Conservation (phyloP, 2,329 filamentous ascomycete genomes). For the Incumbomyces lentus region DNA sequence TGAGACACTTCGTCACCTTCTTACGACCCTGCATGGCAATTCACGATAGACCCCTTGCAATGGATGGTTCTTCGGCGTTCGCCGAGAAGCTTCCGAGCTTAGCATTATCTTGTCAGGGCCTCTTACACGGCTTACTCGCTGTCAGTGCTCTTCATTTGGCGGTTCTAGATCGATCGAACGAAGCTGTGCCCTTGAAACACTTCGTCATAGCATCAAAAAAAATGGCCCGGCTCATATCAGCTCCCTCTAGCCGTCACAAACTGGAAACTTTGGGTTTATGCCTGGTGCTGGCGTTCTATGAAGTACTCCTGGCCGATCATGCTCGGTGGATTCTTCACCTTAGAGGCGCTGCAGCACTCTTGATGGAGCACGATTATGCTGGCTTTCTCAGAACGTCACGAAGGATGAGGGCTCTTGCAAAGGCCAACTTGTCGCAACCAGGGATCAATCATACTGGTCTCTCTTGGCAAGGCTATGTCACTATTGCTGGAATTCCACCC, state of each 20-base stretch:
- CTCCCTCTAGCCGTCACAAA: slow-evolving; percentile 57
- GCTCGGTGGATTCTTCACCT: slow-evolving; percentile 93
- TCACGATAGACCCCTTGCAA: slow-evolving; percentile 66
- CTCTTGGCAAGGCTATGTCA: slow-evolving; percentile 15
- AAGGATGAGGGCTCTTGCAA: slow-evolving; percentile 46
- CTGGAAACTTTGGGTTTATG: slow-evolving; percentile 80
- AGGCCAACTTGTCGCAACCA: slow-evolving; percentile 26
- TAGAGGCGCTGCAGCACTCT: slow-evolving; percentile 62
- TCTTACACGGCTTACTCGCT: slow-evolving; percentile 85
- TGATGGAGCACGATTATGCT: slow-evolving; percentile 70
- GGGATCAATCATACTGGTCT: slow-evolving; percentile 5
- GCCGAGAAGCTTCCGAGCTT: slow-evolving; percentile 73
- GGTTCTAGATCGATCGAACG: slow-evolving; percentile 61
- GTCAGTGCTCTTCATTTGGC: slow-evolving; percentile 80
- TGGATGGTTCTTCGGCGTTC: slow-evolving; percentile 51
- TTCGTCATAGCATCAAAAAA: slow-evolving; percentile 77
- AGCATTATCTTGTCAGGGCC: slow-evolving; percentile 71
- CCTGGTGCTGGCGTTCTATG: slow-evolving; percentile 78
- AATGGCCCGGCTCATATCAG: slow-evolving; percentile 64
- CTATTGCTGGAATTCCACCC: slow-evolving; percentile 28
- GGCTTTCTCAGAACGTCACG: slow-evolving; percentile 63
- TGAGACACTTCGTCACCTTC: slow-evolving; percentile 50
- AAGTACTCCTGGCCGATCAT: slow-evolving; percentile 89
- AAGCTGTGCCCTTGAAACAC: slow-evolving; percentile 77
- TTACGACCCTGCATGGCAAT: slow-evolving; percentile 78